phyloP scores from a whole-genome alignment of 495 filamentous ascomycete genomes.

The Delitschia confertaspora region DNA sequence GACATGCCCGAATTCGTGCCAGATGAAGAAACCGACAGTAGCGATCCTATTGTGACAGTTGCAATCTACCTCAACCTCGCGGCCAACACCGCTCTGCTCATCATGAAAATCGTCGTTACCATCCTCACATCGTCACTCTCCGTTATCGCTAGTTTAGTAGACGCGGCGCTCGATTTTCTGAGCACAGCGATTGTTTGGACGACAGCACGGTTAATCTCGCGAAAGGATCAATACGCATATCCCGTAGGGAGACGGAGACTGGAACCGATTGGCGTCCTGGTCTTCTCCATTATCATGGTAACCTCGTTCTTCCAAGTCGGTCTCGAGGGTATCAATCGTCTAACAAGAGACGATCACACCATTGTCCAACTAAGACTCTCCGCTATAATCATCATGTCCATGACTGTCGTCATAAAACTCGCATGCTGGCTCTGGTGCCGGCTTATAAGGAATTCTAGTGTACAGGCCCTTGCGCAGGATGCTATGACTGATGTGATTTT shows the following conservation, averaged over 20 bases:
- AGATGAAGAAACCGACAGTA: slow-evolving; percentile 53
- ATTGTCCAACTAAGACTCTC: slow-evolving; percentile 66
- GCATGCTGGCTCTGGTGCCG: slow-evolving; percentile 88
- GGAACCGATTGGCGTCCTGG: slow-evolving; percentile 44
- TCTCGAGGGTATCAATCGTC: slow-evolving; percentile 57
- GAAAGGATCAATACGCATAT: slow-evolving; percentile 70
- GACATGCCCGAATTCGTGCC: slow-evolving; percentile 36
- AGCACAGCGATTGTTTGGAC: slow-evolving; percentile 80
- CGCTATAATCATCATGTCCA: slow-evolving; percentile 70
- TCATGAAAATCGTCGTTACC: slow-evolving; percentile 72
- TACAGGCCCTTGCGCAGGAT: slow-evolving; percentile 70
- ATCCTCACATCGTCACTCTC: slow-evolving; percentile 74
- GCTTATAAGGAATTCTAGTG: slow-evolving; percentile 75
- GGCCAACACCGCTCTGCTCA: slow-evolving; percentile 72
- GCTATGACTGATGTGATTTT: slow-evolving; percentile 73
- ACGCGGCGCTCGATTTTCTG: slow-evolving; percentile 80
- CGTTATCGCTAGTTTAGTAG: slow-evolving; percentile 79
- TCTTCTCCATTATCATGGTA: slow-evolving; percentile 50
- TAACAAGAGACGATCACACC: slow-evolving; percentile 55
- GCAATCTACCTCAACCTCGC: slow-evolving; percentile 80
- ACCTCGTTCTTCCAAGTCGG: slow-evolving; percentile 82
- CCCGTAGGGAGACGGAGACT: slow-evolving; percentile 71
- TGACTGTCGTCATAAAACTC: slow-evolving; percentile 73
- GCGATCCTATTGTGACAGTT: slow-evolving; percentile 57
- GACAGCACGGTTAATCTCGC: slow-evolving; percentile 64